Base-by-base conservation (phyloP, 805 yeast genomes). In the Sugiyamaella qingdaonensis region DNA sequence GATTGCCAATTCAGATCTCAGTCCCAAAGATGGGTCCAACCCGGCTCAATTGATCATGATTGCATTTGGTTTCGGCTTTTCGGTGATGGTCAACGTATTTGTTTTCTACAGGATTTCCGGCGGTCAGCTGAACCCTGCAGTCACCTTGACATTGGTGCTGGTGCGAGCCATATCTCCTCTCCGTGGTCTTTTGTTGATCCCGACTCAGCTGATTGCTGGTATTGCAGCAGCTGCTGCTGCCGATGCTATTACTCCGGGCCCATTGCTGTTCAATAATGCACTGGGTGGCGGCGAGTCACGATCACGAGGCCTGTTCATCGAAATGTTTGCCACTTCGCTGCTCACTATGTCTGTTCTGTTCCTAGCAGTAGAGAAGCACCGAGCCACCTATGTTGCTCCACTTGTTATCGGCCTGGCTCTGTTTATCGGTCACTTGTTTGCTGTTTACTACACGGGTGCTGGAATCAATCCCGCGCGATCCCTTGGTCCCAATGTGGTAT, bases 191-290 rank as follows among this genome's bases (percentile, higher is more conserved):
- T 67, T 85, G 53, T 81, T 85, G 82, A 71, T 80, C 70, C 45
- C 84, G 51, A 61, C 91, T 39, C 95, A 88, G 73, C 67, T 88
- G 64, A 70, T 87, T 67, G 95, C 86, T 49, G 95, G 95, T 70
- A 85, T 88, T 84, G 89, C 89, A 63, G 96, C 96, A 53, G 95
- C 92, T 53, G 95, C 88, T 69, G 92, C 89, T 44, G 95, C 89
- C 47, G 73, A 80, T 58, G 94, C 88, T 43, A 79, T 88, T 84
- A 85, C 92, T 21, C 95, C 96, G 41, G 95, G 95, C 57, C 75
- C 76, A 47, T 75, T 88, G 61, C 75, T 80, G 4, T 88, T 86
- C 63, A 79, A 88, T 56, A 88, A 88, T 65, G 74, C 78, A 46
- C 73, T 87, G 55, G 90, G 92, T 53, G 83, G 83, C 54, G 94